A percentile compares a stretch with the other conserved stretches of the same genome.
Conservation (phyloP, 2,329 filamentous ascomycete genomes). For the Stagonosporopsis chrysanthemi region DNA sequence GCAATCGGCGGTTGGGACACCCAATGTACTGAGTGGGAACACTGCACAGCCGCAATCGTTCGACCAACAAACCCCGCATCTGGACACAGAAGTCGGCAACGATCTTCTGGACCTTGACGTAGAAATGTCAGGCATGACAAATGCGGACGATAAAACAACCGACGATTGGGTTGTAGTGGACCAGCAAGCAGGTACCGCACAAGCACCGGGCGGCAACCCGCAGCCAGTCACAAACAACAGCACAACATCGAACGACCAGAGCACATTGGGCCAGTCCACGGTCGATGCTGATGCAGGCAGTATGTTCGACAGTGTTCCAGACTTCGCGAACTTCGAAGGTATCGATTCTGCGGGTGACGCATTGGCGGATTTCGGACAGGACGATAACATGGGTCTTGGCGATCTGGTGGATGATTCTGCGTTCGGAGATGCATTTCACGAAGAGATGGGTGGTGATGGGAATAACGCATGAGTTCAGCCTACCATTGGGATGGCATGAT, state of each 20-base stretch:
- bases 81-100: constrained; percentile 36
- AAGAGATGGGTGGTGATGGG: constrained; percentile 39
- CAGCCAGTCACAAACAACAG: constrained; percentile 30
- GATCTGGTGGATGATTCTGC: constrained; percentile 51
- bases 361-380: constrained; percentile 48
- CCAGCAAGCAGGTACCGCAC: constrained; percentile 29
- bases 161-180: constrained; percentile 50
- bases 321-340: constrained; percentile 46
- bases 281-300: constrained; percentile 43
- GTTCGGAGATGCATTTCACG: constrained; percentile 52
- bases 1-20: constrained; percentile 66
- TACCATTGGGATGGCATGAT: not conserved
- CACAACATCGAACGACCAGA: constrained; percentile 26
- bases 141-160: constrained; percentile 38
- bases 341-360: constrained; percentile 51
- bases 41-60: constrained; percentile 34
- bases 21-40: constrained; percentile 46
- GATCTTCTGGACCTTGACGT: constrained; percentile 55
- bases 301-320: constrained; percentile 47
- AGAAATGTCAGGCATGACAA: constrained; percentile 66
- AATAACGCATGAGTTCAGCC: constrained; percentile 30
- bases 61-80: constrained; percentile 33
- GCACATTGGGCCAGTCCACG: constrained; percentile 28
- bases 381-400: constrained; percentile 45
- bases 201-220: constrained; percentile 26